These are phyloP conservation scores for Medicago lupulina DNA, from an alignment of 306 rosid genomes.

Conservation along the genomic window DNA sequence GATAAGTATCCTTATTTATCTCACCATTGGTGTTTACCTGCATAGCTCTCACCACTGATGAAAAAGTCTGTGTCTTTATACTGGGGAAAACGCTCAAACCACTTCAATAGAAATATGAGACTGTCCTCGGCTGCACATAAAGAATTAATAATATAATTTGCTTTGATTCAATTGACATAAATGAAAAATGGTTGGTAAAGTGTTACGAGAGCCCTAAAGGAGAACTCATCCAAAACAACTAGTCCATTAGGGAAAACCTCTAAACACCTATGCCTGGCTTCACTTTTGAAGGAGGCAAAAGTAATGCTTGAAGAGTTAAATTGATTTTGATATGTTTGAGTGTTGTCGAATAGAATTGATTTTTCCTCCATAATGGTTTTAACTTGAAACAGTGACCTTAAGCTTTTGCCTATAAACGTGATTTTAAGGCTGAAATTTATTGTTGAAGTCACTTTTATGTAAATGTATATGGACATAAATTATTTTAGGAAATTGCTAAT, in stretches of 20 bases:
- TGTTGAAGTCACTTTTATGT: no score
- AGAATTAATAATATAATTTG: background rate
- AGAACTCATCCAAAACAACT: background rate
- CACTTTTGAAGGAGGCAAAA: background rate
- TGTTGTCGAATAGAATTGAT: background rate
- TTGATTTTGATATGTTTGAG: background rate
- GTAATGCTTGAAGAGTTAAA: background rate
- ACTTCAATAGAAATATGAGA: slow-evolving; percentile 68
- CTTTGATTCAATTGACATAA: background rate
- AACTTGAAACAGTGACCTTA: no score
- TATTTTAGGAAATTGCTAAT: no score
- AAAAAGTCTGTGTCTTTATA: slow-evolving; percentile 70
- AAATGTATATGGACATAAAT: background rate
- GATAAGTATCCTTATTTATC: slow-evolving; percentile 5
- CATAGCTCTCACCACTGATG: slow-evolving; percentile 90
- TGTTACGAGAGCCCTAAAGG: background rate
- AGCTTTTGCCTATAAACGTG: no score
- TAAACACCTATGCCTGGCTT: background rate
- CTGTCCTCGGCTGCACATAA: slow-evolving; percentile 69
- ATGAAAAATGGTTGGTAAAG: background rate
- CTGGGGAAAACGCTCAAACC: slow-evolving; percentile 89
- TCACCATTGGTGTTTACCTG: slow-evolving; percentile 56
- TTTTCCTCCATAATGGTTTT: no score
- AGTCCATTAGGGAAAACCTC: background rate
- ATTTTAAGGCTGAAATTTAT: no score